phyloP scores from a whole-genome alignment of 164 flowering plant species.

The Chimonanthus praecox region DNA sequence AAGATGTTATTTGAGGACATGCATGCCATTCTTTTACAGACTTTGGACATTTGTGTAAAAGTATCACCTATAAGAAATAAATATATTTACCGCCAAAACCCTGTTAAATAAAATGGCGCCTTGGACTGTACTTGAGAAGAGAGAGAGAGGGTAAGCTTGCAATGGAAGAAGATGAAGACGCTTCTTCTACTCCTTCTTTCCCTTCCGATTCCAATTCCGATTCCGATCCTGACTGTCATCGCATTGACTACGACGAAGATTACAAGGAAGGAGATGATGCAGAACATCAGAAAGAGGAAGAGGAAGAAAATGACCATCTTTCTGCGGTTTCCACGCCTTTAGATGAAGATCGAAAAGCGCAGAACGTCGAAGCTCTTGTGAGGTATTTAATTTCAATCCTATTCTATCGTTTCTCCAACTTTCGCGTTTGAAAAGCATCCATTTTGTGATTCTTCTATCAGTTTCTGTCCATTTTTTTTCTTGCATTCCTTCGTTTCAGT shows the following conservation, averaged over 20 bases:
- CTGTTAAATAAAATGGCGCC: background rate
- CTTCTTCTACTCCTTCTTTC: background rate
- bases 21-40: background rate
- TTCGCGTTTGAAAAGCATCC: background rate
- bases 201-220: background rate
- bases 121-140: background rate
- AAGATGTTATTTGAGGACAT: background rate
- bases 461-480: background rate
- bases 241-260: background rate
- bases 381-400: background rate
- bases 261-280: background rate
- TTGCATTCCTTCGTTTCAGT: background rate
- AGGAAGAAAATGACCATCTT: background rate
- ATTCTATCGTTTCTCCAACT: background rate
- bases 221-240: background rate
- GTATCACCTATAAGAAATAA: no score
- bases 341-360: conserved; percentile 7
- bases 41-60: background rate
- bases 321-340: background rate
- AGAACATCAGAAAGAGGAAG: background rate
- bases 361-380: conserved; percentile 14
- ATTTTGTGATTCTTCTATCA: background rate
- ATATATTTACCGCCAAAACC: background rate
- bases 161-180: conserved; percentile 8
- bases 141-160: background rate